Evolutionary conservation across 2,329 filamentous ascomycete species (phyloP).

Genomic region (Fusarium palustre): DNA sequence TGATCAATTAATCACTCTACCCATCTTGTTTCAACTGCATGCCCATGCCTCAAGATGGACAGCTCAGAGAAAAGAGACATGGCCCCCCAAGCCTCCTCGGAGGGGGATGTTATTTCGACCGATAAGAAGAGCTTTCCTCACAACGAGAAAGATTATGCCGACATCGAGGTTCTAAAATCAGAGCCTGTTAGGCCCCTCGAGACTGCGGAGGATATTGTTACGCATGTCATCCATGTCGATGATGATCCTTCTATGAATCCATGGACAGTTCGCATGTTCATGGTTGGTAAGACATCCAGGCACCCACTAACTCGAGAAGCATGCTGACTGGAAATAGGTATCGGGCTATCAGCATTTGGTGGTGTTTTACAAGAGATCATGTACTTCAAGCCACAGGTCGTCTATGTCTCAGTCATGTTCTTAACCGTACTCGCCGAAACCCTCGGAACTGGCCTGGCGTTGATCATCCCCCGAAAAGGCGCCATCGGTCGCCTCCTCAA

Average conservation of each 20-base stretch:
- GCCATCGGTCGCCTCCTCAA: constrained; percentile 33
- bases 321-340: constrained; percentile 19
- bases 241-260: constrained; percentile 41
- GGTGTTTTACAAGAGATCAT: constrained; percentile 42
- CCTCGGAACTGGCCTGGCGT: constrained; percentile 16
- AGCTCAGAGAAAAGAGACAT: constrained; percentile 10
- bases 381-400: constrained; percentile 43
- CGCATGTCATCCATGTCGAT: constrained; percentile 43
- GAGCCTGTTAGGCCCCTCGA: constrained; percentile 11
- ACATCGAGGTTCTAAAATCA: constrained; percentile 17
- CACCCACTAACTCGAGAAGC: neutral
- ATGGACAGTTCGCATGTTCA: constrained; percentile 43
- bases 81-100: neutral
- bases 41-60: neutral
- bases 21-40: neutral
- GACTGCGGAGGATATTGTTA: constrained; percentile 39
- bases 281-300: constrained; percentile 28
- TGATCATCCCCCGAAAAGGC: constrained; percentile 30
- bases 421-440: constrained; percentile 39
- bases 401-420: constrained; percentile 44
- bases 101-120: constrained; percentile 5
- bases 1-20: neutral
- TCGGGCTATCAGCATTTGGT: constrained; percentile 40
- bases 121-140: constrained; percentile 17
- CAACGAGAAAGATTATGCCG: constrained; percentile 6